Evolutionary conservation across 1,139 yeast genomes (phyloP), one percentile per base, ranked within the genome.

Genomic region (Suhomyces kunorum): DNA sequence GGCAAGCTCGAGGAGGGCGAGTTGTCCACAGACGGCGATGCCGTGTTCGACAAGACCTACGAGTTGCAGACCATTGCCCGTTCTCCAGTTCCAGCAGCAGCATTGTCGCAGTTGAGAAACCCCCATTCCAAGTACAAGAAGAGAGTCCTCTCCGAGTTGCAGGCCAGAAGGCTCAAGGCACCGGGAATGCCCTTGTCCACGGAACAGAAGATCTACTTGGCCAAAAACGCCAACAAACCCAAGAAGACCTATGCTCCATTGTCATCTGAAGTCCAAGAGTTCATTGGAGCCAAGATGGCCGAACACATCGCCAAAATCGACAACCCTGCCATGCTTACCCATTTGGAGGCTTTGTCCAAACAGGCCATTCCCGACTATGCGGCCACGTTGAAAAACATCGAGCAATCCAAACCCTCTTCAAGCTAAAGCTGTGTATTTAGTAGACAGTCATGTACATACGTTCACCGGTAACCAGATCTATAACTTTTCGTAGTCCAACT

Each of bases 401-500:
- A 52, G 28, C 28, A 28, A 32, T 32, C 34, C 24, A 29, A 29
- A 18, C 24, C 19, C 15, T 18, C 29, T 29, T 29, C 18, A 29
- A 20, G 16, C 32, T 29, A 29, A 24, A 23, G 28, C 19, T 24
- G 34, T 32, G 20, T 28, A 28, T 28, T 34, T 28, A 34, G 38
- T 28, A 28, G 20, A 34, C 27, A 28, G 28, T 34, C 38, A 28
- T 34, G 38, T 34, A 34, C 28, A 34, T 34, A 34, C 32, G 32
- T 22, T 28, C 24, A 33, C 36, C 26, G 29, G 24, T 9, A 32
- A 32, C 24, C 17, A 32, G 34, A 32, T 32, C 34, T 32, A 32
- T 59, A 89, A 73, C 74, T 89, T 89, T 69, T 90, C 95, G 61
- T 92, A 92, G 58, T 92, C 98, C 49, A 90, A 71, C 66, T 87